These are phyloP conservation scores for Hypoxylon lienhwacheense DNA, from an alignment of 495 filamentous ascomycete species.

Conservation along the genomic window DNA sequence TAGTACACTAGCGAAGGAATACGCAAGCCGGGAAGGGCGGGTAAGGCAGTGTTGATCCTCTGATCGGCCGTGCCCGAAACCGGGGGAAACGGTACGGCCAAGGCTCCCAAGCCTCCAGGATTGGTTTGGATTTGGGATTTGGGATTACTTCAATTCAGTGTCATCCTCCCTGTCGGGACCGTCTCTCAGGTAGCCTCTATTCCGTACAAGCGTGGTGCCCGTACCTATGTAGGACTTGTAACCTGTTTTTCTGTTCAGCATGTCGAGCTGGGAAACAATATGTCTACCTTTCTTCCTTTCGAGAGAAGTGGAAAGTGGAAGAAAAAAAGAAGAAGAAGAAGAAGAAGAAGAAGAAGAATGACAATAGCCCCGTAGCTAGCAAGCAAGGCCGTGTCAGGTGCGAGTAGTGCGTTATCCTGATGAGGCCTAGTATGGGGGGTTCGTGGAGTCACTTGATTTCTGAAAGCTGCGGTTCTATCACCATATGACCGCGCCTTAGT, in stretches of 20 bases:
- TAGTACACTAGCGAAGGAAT: slow-evolving; percentile 23
- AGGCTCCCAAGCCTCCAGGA: not conserved
- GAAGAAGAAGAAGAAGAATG: not conserved
- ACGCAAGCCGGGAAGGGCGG: slow-evolving; percentile 26
- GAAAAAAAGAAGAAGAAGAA: no score
- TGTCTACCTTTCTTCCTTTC: no score
- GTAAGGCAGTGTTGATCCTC: slow-evolving; percentile 28
- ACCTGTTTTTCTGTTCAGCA: no score
- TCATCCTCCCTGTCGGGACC: no score
- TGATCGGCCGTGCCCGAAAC: slow-evolving; percentile 12
- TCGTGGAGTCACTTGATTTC: slow-evolving; percentile 31
- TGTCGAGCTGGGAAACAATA: no score
- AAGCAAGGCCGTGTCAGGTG: slow-evolving; percentile 13
- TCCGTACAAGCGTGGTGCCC: no score
- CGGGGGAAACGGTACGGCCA: slow-evolving; percentile 2
- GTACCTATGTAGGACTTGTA: no score
- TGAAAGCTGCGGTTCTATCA: slow-evolving; percentile 14
- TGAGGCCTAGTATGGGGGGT: slow-evolving; percentile 20
- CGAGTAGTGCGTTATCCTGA: slow-evolving; percentile 14
- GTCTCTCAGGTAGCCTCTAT: no score
- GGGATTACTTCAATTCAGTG: no score
- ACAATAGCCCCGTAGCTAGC: not conserved
- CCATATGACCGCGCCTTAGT: slow-evolving; percentile 9
- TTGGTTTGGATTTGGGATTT: not conserved
- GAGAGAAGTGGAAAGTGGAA: no score